These are phyloP conservation scores for Yamadazyma mexicana DNA, from an alignment of 1,139 yeast species.

Conservation along the genomic window DNA sequence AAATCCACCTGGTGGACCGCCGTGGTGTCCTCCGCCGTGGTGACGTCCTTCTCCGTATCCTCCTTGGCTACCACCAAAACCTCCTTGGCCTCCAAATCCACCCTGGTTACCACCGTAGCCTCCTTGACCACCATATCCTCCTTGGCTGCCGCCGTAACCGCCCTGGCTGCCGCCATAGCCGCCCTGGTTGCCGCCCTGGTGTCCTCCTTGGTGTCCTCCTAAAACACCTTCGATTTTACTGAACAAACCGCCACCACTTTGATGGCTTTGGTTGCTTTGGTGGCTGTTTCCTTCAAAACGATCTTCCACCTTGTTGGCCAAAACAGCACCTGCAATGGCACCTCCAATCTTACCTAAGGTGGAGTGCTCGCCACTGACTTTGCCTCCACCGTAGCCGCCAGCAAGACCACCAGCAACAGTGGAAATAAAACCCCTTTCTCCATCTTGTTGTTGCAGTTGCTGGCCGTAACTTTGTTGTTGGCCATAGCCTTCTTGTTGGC, in stretches of 20 bases:
- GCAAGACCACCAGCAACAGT: slow-evolving; percentile 61
- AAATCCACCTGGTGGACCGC: no score
- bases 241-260: slow-evolving; percentile 12
- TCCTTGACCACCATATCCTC: slow-evolving; percentile 20
- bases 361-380: slow-evolving; percentile 44
- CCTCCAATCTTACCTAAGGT: slow-evolving; percentile 57
- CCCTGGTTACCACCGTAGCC: slow-evolving; percentile 9
- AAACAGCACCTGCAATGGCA: slow-evolving; percentile 60
- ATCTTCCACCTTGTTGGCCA: slow-evolving; percentile 56
- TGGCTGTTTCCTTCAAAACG: slow-evolving; percentile 20
- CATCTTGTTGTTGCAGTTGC: slow-evolving; percentile 12
- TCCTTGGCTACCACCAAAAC: slow-evolving; percentile 6
- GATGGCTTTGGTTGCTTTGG: slow-evolving; percentile 10
- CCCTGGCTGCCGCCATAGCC: slow-evolving; percentile 14
- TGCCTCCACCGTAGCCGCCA: slow-evolving; percentile 54
- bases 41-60: slow-evolving; percentile 14
- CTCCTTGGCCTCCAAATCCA: slow-evolving; percentile 8
- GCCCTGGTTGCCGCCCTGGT: slow-evolving; percentile 11
- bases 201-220: slow-evolving; percentile 14
- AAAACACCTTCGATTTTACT: slow-evolving; percentile 11
- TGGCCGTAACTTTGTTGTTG: slow-evolving; percentile 7
- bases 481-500: slow-evolving; percentile 10
- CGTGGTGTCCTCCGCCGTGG: slow-evolving; percentile 6
- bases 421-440: slow-evolving; percentile 59
- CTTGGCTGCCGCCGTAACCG: slow-evolving; percentile 12